Evolutionary conservation across 495 filamentous ascomycete species (phyloP), one percentile per base, ranked within the genome.

Genomic region (Stereocaulon alpinum): DNA sequence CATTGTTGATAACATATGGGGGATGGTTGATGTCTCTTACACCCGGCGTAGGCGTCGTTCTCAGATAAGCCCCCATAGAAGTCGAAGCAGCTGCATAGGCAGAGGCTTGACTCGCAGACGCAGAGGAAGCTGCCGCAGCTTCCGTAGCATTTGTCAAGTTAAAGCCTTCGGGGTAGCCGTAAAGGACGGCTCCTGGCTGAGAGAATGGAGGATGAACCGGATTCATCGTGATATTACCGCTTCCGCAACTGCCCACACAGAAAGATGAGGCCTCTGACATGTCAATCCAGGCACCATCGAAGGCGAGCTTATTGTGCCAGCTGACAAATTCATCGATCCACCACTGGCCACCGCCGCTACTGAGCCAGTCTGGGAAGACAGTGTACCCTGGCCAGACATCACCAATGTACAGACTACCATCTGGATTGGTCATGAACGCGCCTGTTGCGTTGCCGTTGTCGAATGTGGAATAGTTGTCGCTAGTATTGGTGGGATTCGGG

Each of bases 1-100:
- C 82, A 62, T 93, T 80, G 70, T 95, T 86, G 68, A 95, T 84
- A 4, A 80, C 81, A 62, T 95, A 95, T 7, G 89, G 89, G 15
- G 89, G 89, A 67, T 85, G 76, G 61, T 89, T 86, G 56, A 93
- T 70, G 63, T 91, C 77, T n/a, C 89, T 79, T n/a, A 77, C 72
- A 10, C 84, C 84, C 0, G 85, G 80, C 10, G 83, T 89, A 15
- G 86, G 82, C 3, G 75, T 86, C 9, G 80, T 86, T 3, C 82
- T 77, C 53, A 85, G 65, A 65, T 86, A 88, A 0, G 69, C 63
- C 43, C 72, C 67, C 0, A 77, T 61, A 20, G 63, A 55, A 29
- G 66, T 64, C 5, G 67, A 50, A n/a, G 66, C 64, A 14, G 70
- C 69, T 22, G 73, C 65, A 18, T 73, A 67, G 4, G 65, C 69